These are phyloP conservation scores for Tolypocladium pustulatum DNA, from an alignment of 2,329 filamentous ascomycete species.

Conservation along the genomic window DNA sequence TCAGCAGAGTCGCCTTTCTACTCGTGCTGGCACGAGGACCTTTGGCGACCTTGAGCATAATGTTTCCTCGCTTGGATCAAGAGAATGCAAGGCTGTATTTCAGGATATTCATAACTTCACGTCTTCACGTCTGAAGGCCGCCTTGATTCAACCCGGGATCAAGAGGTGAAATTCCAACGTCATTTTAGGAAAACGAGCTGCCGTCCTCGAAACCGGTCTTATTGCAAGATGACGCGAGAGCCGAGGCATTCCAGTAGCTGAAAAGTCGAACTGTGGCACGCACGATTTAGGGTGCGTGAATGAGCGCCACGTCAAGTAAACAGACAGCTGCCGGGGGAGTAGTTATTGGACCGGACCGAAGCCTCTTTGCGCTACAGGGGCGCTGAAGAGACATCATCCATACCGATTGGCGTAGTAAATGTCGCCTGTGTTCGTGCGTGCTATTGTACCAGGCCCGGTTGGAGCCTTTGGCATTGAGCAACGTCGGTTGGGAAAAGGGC, in stretches of 20 bases:
- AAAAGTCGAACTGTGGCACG: no score
- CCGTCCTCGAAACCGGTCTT: background rate
- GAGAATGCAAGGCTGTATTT: no score
- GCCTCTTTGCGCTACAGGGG: background rate
- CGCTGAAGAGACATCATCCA: background rate
- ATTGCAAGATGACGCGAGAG: background rate
- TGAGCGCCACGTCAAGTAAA: background rate
- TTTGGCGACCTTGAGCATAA: no score
- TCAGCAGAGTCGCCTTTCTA: no score
- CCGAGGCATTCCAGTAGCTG: background rate
- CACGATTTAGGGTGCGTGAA: background rate
- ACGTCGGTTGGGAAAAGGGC: no score
- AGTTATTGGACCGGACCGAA: background rate
- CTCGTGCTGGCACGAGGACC: no score
- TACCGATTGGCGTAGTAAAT: background rate
- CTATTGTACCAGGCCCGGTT: background rate
- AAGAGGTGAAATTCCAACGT: no score
- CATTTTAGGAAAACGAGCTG: background rate
- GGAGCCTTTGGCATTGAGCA: background rate
- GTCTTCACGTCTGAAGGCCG: no score
- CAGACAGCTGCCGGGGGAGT: background rate
- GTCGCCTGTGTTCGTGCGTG: background rate
- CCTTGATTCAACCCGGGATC: no score
- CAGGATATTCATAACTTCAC: no score
- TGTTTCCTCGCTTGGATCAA: no score